A percentile compares a stretch with the other conserved stretches of the same genome.
phyloP scores from a whole-genome alignment of 495 filamentous ascomycete genomes.

The Pyronema omphalodes region DNA sequence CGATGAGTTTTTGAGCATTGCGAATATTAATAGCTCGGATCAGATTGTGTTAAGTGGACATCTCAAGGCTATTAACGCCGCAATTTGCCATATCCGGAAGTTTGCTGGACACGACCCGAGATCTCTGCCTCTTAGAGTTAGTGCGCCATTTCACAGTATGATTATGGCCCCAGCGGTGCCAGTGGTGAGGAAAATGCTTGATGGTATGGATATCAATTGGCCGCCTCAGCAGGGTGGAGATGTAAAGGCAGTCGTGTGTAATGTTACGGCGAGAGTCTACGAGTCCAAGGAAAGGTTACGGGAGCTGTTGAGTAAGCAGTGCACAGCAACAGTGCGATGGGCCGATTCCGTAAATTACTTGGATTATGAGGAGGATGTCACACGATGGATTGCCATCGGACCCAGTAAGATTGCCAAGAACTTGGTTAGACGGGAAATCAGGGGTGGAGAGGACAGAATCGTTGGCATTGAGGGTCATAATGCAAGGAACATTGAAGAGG shows the following conservation, averaged over 20 bases:
- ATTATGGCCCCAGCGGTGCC: slow-evolving; percentile 73
- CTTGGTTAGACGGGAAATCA: slow-evolving; percentile 85
- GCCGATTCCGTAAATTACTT: slow-evolving; percentile 82
- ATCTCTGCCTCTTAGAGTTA: slow-evolving; percentile 69
- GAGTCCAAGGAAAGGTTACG: slow-evolving; percentile 50
- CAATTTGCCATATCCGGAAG: slow-evolving; percentile 76
- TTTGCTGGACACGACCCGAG: slow-evolving; percentile 88
- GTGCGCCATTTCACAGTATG: slow-evolving; percentile 82
- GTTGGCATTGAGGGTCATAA: slow-evolving; percentile 62
- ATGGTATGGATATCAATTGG: slow-evolving; percentile 27
- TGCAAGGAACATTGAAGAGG: slow-evolving; percentile 13
- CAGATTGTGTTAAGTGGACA: slow-evolving; percentile 89
- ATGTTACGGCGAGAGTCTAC: slow-evolving; percentile 69
- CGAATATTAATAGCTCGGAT: slow-evolving; percentile 88
- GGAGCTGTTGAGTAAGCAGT: slow-evolving; percentile 54
- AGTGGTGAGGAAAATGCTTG: slow-evolving; percentile 48
- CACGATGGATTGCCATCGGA: slow-evolving; percentile 82
- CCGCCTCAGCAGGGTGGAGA: not conserved
- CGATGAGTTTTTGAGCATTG: slow-evolving; percentile 71
- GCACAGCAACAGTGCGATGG: slow-evolving; percentile 81
- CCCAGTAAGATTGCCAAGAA: slow-evolving; percentile 90
- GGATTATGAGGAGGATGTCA: slow-evolving; percentile 66
- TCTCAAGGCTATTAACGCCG: slow-evolving; percentile 62
- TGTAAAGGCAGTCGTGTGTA: slow-evolving; percentile 47
- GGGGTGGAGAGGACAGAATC: slow-evolving; percentile 63